A percentile compares a stretch with the other conserved stretches of the same genome.
phyloP scores from a whole-genome alignment of 2,329 filamentous ascomycete species.

The Colletotrichum salicis region DNA sequence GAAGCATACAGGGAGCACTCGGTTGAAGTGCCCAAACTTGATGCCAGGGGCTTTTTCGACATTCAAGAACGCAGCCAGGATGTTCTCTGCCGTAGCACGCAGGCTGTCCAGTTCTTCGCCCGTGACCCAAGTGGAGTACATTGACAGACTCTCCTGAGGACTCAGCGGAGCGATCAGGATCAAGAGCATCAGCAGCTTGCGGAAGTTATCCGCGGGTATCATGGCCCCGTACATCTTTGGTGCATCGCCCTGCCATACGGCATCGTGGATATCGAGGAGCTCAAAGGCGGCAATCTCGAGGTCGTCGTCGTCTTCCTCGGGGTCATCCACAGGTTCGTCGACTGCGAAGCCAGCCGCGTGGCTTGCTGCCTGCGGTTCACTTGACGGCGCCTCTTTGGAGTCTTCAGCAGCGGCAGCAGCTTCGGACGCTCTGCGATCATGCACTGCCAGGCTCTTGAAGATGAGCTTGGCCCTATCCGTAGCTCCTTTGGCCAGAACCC shows the following conservation, averaged over 20 bases:
- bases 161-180: constrained; percentile 73
- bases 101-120: constrained; percentile 68
- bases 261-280: constrained; percentile 72
- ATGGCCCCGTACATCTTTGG: constrained; percentile 70
- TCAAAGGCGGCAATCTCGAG: constrained; percentile 76
- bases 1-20: constrained; percentile 67
- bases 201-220: constrained; percentile 79
- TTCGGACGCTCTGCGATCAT: constrained; percentile 67
- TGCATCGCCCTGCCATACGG: constrained; percentile 63
- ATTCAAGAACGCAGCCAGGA: constrained; percentile 73
- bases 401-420: constrained; percentile 32
- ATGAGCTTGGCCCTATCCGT: constrained; percentile 71
- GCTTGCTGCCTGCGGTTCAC: neutral
- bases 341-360: constrained; percentile 56
- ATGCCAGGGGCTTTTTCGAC: constrained; percentile 73
- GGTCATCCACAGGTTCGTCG: constrained; percentile 56
- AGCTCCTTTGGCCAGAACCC: constrained; percentile 68
- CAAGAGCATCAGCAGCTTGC: constrained; percentile 76
- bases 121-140: constrained; percentile 66
- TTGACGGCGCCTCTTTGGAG: constrained; percentile 34
- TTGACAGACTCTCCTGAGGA: constrained; percentile 72
- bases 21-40: constrained; percentile 69
- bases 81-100: constrained; percentile 69
- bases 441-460: constrained; percentile 78
- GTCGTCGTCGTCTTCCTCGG: constrained; percentile 67